Conservation (phyloP, 148 eudicot genomes). For the Fagopyrum tataricum region DNA sequence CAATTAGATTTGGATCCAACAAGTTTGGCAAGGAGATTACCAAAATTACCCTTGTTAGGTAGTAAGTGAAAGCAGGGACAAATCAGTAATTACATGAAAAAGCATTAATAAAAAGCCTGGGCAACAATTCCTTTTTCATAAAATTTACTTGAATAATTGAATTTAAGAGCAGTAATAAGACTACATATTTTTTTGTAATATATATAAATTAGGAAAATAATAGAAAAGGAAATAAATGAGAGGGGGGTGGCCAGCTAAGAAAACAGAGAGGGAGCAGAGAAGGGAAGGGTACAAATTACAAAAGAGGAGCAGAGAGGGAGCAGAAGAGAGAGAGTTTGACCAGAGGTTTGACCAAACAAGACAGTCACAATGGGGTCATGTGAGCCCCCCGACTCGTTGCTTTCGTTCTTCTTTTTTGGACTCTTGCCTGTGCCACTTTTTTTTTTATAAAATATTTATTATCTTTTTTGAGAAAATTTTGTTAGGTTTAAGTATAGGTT, state of each 20-base stretch:
- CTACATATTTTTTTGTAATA: no score
- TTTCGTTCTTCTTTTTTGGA: conserved; percentile 38
- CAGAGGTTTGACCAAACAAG: conserved; percentile 27
- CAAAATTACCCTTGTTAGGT: not conserved
- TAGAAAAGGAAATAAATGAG: not conserved
- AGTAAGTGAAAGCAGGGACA: not conserved
- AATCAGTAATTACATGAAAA: not conserved
- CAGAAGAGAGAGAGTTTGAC: conserved; percentile 26
- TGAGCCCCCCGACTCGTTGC: conserved; percentile 32
- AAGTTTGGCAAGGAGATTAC: not conserved
- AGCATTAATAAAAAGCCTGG: not conserved
- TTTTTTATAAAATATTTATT: not conserved
- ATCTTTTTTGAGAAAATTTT: no score
- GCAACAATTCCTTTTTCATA: not conserved
- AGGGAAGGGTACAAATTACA: not conserved
- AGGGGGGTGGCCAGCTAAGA: conserved; percentile 21
- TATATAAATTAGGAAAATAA: no score
- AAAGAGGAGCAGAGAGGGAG: not conserved
- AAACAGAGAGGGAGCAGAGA: conserved; percentile 14
- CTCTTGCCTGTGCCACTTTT: conserved; percentile 23
- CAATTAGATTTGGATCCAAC: not conserved
- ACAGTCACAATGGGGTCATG: conserved; percentile 14
- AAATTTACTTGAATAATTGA: not conserved
- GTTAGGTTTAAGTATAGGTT: no score
- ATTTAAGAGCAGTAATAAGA: no score